Base-by-base conservation (phyloP, 169 alveolate species). In the Plasmodium relictum region DNA sequence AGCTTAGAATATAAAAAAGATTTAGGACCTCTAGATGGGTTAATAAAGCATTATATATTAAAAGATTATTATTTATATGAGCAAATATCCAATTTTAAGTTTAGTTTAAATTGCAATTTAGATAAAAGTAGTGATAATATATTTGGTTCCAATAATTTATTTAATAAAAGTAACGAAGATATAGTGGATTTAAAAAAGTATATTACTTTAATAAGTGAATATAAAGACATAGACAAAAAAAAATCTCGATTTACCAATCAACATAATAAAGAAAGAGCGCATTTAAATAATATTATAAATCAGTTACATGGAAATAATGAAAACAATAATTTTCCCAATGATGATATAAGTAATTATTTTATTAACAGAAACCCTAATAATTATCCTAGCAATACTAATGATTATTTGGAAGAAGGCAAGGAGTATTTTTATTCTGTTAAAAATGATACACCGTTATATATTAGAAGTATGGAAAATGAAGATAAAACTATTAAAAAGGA, bases 51-150 rank as follows among this genome's bases (percentile, higher is more conserved):
- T 50, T 45, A 70, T 58, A 71, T 86, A 56, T 52, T 72, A 48
- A 86, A 71, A 52, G 92, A 86, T 39, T 86, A 86, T 50, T 52
- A 86, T 73, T 71, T 86, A 58, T 86, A 86, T 59, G 92, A 86
- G 44, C 73, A 71, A 42, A 70, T 86, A 48, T 74, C 87, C 20
- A 86, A 71, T 41, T 70, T 86, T 66, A 70, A 86, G 22, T 78
- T 78, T 65, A 78, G 18, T 42, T 24, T 8, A 59, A 18, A 26
- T 31, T 41, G 7, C 37, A 37, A 48, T 18, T n/a, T 3, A 48
- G 22, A 12, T 16, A 26, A 42, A 26, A 59, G 41, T 61, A 20
- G 3, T 39, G 48, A 59, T 39, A 71, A 26, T 20, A 45, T 71
- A 52, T 71, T 73, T 61, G 7, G 52, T 62, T 31, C 71, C 24